A percentile compares a stretch with the other conserved stretches of the same genome.
These are phyloP conservation scores for Nematocida displodere DNA, from an alignment of 371 early-diverging fungal genomes.

Conservation along the genomic window DNA sequence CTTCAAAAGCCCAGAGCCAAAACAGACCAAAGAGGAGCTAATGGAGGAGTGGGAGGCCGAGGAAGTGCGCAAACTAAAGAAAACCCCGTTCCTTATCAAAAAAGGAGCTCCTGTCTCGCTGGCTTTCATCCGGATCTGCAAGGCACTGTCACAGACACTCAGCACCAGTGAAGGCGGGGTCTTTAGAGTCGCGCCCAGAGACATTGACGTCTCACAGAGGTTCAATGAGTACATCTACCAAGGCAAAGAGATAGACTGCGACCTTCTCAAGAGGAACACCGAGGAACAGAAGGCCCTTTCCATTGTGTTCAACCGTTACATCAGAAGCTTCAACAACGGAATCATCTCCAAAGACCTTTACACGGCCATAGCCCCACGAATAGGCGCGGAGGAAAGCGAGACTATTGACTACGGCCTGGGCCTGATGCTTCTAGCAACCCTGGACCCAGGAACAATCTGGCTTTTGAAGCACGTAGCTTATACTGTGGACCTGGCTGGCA, in stretches of 20 bases:
- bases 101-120: constrained; percentile 20
- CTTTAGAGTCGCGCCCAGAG: constrained; percentile 12
- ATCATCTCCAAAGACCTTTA: constrained; percentile 28
- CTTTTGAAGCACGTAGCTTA: constrained; percentile 44
- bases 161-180: constrained; percentile 25
- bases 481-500: constrained; percentile 15
- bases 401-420: constrained; percentile 38
- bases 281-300: constrained; percentile 37
- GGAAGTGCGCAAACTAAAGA: neutral
- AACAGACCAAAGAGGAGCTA: neutral
- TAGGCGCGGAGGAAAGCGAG: neutral
- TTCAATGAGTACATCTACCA: constrained; percentile 19
- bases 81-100: neutral
- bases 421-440: constrained; percentile 7
- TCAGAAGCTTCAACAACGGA: constrained; percentile 36
- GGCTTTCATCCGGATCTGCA: constrained; percentile 19
- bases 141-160: constrained; percentile 9
- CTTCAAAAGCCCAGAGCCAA: neutral
- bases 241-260: constrained; percentile 12
- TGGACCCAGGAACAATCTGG: constrained; percentile 33
- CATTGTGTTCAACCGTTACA: constrained; percentile 48
- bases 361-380: neutral
- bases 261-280: constrained; percentile 8
- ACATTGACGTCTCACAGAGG: neutral
- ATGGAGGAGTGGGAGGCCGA: neutral